Evolutionary conservation across 768 basidiomycete species (phyloP), one percentile per base, ranked within the genome.

Genomic region (Suillus americanus): DNA sequence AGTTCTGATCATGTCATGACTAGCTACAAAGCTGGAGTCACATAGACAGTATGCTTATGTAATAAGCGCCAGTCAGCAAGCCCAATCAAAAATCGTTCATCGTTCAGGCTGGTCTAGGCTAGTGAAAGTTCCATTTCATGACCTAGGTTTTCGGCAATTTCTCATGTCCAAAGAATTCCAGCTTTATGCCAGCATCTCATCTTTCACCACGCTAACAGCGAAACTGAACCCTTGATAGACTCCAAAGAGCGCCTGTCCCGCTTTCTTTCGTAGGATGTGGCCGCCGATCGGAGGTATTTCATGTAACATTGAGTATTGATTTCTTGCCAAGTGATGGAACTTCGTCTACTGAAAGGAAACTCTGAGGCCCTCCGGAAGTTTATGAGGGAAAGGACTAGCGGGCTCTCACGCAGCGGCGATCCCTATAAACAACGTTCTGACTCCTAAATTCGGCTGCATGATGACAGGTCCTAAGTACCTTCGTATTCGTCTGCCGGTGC

Each of bases 1-100:
- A 33, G 63, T 23, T 66, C 63, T 68, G 55, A 72, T 68, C 74
- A 75, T 75, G 3, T 54, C 64, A 65, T 66, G 28, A 33, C 28
- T 33, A 35, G n/a, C 28, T 59, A 18, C 55, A 57, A 56, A 25
- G 57, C 25, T 12, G 28, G 57, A 59, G 57, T 59, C 57, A 59
- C 40, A n/a, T n/a, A 41, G 23, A 55, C 46, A 5, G 30, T 33
- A 13, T 62, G 62, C 20, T 62, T 62, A 62, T 38, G 53, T 62
- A 60, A 62, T 62, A 18, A 62, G 56, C 37, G 33, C 37, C 35
- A 28, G 33, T 25, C 35, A 28, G 30, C 5, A 45, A 43, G 12
- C 12, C 35, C 35, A 35, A 35, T 35, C 9, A 35, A 35, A 35
- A 35, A 30, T 9, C 9, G 9, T 35, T 8, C 9, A 35, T 9